Evolutionary conservation across 1,139 yeast species (phyloP), one percentile per base, ranked within the genome.

Genomic region (Saccharomyces pastorianus): DNA sequence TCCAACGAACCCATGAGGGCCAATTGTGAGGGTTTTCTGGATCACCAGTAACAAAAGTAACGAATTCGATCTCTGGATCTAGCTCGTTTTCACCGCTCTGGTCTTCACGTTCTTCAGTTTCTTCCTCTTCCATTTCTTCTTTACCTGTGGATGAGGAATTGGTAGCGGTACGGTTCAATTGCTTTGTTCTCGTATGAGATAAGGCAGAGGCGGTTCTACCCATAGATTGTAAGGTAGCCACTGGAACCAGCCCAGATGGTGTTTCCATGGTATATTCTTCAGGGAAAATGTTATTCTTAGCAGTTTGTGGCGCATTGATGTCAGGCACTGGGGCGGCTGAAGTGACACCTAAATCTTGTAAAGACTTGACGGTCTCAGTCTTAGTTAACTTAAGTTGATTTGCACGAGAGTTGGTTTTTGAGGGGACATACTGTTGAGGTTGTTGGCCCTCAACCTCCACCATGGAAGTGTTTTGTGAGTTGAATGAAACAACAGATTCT

Each of bases 201-300:
- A 69, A 61, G 14, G 70, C 70, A 2, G 78, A 67, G 53, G 75
- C 72, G 1, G 75, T 67, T 74, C 95, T 79, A 47, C 95, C 95
- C 49, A 86, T 58, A 4, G 79, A 75, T 51, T 81, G 86, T 62
- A 89, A 75, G 0, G 96, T 85, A 48, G 81, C 75, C 2, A 84
- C 87, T 1, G 89, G 91, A 6, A 89, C 96, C 55, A 89, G 76
- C 59, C 96, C 96, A 5, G 96, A 87, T 52, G 79, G 78, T 0
- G 96, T 89, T 74, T 89, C 96, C 67, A 89, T 63, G 6, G 90
- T 85, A 69, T 87, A 89, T 70, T 89, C 96, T 74, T 89, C 96
- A 13, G 96, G 96, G 76, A 89, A 89, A 49, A 88, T 84, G 6
- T 91, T 84, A 58, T 78, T 74, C 51, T 76, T 77, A 9, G 81